Evolutionary conservation across 371 early-diverging fungal genomes (phyloP), one percentile per base, ranked within the genome.

Genomic region (Mortierella sp.): DNA sequence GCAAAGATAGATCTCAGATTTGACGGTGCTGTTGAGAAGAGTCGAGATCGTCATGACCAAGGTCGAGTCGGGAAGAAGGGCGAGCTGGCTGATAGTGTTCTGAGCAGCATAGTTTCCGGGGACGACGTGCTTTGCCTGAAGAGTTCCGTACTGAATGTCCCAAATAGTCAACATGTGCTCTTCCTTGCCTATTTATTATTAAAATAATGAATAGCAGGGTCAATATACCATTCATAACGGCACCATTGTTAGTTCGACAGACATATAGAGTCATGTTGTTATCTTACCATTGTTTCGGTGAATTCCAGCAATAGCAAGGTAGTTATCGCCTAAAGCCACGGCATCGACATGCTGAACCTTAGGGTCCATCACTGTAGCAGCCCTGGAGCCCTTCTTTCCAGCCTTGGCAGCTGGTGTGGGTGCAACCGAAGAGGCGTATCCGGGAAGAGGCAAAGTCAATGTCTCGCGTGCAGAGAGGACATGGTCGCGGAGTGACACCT

Each of bases 91-190:
- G 21, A 80, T 76, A 13, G 86, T 84, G 43, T 75, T 72, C 46
- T 76, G 76, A n/a, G 71, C 82, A 26, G 51, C 78, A 51, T 71
- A 76, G 1, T 74, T 16, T 28, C 86, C 86, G 16, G 81, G 82
- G 72, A 82, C 40, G 24, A 82, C 71, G 37, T 79, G 82, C 64
- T 89, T 87, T 13, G 93, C 89, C 78, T 94, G 95, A 4, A 94
- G 87, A 0, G 95, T 94, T 71, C 94, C 94, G 69, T 93, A 95
- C 59, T 89, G 88, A 61, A 90, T 89, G 77, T 95, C 95, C 95
- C 95, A 95, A 31, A 95, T 90, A 24, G 93, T 93, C 40, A 95
- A 75, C 3, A 92, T 89, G 72, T 92, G 92, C 51, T 93, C 92
- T 16, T 85, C 73, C 76, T 88, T 81, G 76, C 64, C 86, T 86